Evolutionary conservation across 352 stramenopile species (phyloP).

Genomic region (Phytophthora syringae): DNA sequence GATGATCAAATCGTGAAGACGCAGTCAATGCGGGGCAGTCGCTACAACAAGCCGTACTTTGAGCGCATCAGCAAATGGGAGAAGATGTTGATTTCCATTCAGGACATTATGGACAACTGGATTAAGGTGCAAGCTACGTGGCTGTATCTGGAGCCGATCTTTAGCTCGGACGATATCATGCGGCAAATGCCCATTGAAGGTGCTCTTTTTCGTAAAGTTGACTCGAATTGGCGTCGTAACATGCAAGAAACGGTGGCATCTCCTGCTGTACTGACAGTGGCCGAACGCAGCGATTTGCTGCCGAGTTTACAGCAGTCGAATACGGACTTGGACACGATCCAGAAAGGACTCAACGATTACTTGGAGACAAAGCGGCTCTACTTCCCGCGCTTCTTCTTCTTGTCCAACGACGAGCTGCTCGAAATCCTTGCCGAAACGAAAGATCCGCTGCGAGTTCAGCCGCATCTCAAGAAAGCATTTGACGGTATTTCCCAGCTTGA

Average conservation of each 20-base stretch:
- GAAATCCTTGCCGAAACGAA: conserved; percentile 94
- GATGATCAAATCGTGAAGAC: conserved; percentile 97
- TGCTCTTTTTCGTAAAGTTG: conserved; percentile 87
- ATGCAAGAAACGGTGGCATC: conserved; percentile 88
- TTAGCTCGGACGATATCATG: conserved; percentile 94
- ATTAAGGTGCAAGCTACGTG: conserved; percentile 94
- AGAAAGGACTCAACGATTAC: conserved; percentile 94
- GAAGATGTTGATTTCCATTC: conserved; percentile 88
- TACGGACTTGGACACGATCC: conserved; percentile 93
- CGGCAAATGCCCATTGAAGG: conserved; percentile 92
- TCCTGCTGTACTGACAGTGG: conserved; percentile 79
- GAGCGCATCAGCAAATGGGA: conserved; percentile 90
- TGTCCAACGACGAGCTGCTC: conserved; percentile 93
- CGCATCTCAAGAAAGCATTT: conserved; percentile 95
- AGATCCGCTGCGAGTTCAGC: conserved; percentile 94
- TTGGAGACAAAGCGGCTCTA: conserved; percentile 91
- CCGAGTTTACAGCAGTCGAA: conserved; percentile 91
- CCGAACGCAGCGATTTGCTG: conserved; percentile 79
- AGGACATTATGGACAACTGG: conserved; percentile 95
- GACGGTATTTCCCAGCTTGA: conserved; percentile 93
- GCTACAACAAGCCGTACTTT: conserved; percentile 94
- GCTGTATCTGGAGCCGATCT: conserved; percentile 95
- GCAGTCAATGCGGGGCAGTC: conserved; percentile 93
- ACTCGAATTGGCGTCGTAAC: conserved; percentile 86
- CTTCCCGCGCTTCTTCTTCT: conserved; percentile 94